Evolutionary conservation across 805 yeast genomes (phyloP).

Genomic region (Zygosaccharomyces bailii): DNA sequence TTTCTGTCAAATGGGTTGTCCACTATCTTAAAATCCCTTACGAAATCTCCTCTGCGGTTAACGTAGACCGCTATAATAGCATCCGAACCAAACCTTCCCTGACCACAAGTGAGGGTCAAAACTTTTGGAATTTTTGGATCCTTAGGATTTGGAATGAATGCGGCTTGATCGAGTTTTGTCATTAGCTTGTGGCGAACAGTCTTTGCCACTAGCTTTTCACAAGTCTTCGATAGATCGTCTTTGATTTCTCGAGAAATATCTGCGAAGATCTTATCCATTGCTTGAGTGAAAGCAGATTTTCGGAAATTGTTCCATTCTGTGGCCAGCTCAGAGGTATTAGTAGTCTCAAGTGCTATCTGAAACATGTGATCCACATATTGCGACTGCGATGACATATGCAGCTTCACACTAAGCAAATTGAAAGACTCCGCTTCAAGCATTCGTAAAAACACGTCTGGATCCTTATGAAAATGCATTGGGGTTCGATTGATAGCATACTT

Average conservation of each 20-base stretch:
- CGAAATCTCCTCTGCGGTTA: conserved; percentile 75
- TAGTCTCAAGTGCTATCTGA: conserved; percentile 60
- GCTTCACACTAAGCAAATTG: conserved; percentile 65
- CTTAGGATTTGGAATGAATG: conserved; percentile 76
- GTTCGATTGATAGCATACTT: conserved; percentile 85
- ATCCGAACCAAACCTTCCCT: conserved; percentile 74
- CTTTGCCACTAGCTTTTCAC: conserved; percentile 65
- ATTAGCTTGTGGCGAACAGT: conserved; percentile 69
- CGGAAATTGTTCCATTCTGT: conserved; percentile 80
- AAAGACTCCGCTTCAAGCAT: conserved; percentile 88
- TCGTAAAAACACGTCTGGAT: conserved; percentile 80
- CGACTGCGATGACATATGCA: conserved; percentile 43
- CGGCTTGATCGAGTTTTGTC: conserved; percentile 85
- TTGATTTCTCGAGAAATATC: conserved; percentile 72
- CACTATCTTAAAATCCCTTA: conserved; percentile 74
- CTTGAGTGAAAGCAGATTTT: conserved; percentile 58
- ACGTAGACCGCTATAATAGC: conserved; percentile 81
- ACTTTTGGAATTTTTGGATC: conserved; percentile 86
- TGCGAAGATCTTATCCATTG: conserved; percentile 64
- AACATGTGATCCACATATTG: conserved; percentile 46
- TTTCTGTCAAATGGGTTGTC: conserved; percentile 53
- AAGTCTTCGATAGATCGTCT: conserved; percentile 72
- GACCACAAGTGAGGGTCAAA: conserved; percentile 78
- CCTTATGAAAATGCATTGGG: conserved; percentile 64
- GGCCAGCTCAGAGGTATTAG: conserved; percentile 72